These are phyloP conservation scores for Physcia stellaris DNA, from an alignment of 495 filamentous ascomycete genomes.

Conservation along the genomic window DNA sequence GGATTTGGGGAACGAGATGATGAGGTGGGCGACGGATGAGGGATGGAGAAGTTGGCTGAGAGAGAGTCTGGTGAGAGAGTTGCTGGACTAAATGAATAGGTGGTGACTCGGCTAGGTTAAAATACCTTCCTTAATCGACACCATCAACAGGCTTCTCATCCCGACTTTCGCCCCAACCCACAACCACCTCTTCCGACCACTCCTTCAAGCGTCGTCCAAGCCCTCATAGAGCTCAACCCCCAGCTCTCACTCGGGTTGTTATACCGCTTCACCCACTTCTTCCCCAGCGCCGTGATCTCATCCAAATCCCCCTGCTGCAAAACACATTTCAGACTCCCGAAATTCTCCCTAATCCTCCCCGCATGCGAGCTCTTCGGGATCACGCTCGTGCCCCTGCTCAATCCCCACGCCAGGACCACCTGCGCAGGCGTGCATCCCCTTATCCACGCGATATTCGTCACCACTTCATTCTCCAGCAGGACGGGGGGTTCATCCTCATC, in stretches of 20 bases:
- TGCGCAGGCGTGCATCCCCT: conserved; percentile 33
- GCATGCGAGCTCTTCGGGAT: conserved; percentile 41
- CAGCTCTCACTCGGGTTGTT: conserved; percentile 24
- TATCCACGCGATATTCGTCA: conserved; percentile 29
- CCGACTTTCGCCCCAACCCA: too few species aligned
- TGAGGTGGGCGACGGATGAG: conserved; percentile 11
- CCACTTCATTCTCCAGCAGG: conserved; percentile 12
- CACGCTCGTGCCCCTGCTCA: conserved; percentile 36
- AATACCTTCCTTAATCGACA: not conserved
- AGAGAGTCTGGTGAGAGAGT: not conserved
- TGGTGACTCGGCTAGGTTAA: not conserved
- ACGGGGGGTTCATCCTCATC: conserved; percentile 22
- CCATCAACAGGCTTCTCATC: too few species aligned
- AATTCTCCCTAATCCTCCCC: conserved; percentile 35
- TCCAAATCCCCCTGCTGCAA: conserved; percentile 17
- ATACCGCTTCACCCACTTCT: conserved; percentile 17
- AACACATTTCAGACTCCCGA: conserved; percentile 16
- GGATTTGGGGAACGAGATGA: conserved; percentile 13
- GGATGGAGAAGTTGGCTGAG: conserved; percentile 4
- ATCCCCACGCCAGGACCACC: conserved; percentile 37
- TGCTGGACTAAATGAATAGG: not conserved
- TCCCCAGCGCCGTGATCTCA: conserved; percentile 16
- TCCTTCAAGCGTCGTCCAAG: conserved; percentile 16
- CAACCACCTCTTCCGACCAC: too few species aligned
- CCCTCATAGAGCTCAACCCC: conserved; percentile 22